Base-by-base conservation (phyloP, 2,329 filamentous ascomycete species). In the Purpureocillium takamizusanense region DNA sequence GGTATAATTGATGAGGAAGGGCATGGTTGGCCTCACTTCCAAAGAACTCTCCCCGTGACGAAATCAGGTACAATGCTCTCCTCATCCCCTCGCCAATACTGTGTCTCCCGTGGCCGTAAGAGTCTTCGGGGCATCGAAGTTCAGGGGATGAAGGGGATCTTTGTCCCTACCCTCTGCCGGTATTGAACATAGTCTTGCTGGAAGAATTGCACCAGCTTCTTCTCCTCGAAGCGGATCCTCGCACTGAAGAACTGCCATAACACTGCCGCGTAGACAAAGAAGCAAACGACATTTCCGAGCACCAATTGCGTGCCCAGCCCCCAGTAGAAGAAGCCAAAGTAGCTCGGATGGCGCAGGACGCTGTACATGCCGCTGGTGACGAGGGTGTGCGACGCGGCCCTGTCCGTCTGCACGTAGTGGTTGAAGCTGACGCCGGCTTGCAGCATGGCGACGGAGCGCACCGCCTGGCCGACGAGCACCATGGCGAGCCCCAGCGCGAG, bases 321-420 rank as follows among this genome's bases (percentile, higher is more conserved):
- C 90, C 90, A 98, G 80, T 88, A 97, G 62, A 95, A 98, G 67
- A 95, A 98, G 4, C 90, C 92, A 66, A 97, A 95, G 63, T 98
- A 98, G 42, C 83, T 84, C 11, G 92, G 92, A 60, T 98, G 92
- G 17, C 92, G 70, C 37, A 94, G 66, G 33, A 74, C 59, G 7
- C 67, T 66, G 59, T 97, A 98, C 27, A 97, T 66, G 1, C 92
- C 92, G 21, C 68, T 69, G 0, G 83, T 94, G 3, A 98, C 85
- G n/a, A 98, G 72, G 34, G 70, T 69, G 59, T 98, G 92, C 1
- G 76, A 78, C 7, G 61, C 59, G 4, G 78, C 72, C 52, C 79
- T 83, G 44, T 69, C 76, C 46, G 75, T 77, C 60, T 92, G 86
- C 8, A 95, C 80, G 27, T 80, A 78, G 51, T 90, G 92, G 54